These are phyloP conservation scores for Penicillium sp. DNA, from an alignment of 2,329 filamentous ascomycete species.

Conservation along the genomic window DNA sequence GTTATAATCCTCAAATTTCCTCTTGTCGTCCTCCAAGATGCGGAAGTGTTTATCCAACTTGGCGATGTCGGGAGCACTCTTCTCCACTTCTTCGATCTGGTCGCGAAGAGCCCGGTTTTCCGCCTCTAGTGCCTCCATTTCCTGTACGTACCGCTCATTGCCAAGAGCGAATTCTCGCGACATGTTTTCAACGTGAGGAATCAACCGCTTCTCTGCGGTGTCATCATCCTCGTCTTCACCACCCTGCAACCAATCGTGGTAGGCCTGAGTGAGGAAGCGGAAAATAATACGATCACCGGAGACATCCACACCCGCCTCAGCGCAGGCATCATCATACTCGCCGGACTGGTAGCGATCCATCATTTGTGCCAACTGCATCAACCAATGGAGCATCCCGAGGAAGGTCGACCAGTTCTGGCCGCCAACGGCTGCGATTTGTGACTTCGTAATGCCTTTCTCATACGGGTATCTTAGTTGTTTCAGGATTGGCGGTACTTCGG, in stretches of 20 bases:
- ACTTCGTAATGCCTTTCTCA: slow-evolving; percentile 91
- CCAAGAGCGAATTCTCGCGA: slow-evolving; percentile 73
- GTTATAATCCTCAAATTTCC: slow-evolving; percentile 95
- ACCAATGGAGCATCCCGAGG: slow-evolving; percentile 88
- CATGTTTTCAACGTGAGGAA: slow-evolving; percentile 81
- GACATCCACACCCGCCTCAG: slow-evolving; percentile 79
- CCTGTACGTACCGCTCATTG: slow-evolving; percentile 74
- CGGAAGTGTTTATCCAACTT: slow-evolving; percentile 82
- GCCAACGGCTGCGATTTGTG: slow-evolving; percentile 85
- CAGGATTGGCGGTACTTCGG: slow-evolving; percentile 83
- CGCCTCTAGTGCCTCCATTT: slow-evolving; percentile 74
- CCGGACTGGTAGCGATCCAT: slow-evolving; percentile 71
- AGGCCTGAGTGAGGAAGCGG: slow-evolving; percentile 78
- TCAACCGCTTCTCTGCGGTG: slow-evolving; percentile 67
- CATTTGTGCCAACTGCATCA: slow-evolving; percentile 96
- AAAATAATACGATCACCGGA: slow-evolving; percentile 88
- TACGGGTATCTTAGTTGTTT: slow-evolving; percentile 93
- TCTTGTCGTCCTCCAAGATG: slow-evolving; percentile 85
- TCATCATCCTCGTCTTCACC: slow-evolving; percentile 81
- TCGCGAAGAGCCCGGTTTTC: slow-evolving; percentile 72
- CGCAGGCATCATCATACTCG: slow-evolving; percentile 80
- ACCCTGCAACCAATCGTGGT: slow-evolving; percentile 86
- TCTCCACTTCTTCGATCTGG: slow-evolving; percentile 83
- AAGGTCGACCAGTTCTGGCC: slow-evolving; percentile 97
- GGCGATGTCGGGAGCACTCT: slow-evolving; percentile 71